A percentile compares a stretch with the other conserved stretches of the same genome.
These are phyloP conservation scores for Ambispora gerdemannii DNA, from an alignment of 192 early-diverging fungal species.

Conservation along the genomic window DNA sequence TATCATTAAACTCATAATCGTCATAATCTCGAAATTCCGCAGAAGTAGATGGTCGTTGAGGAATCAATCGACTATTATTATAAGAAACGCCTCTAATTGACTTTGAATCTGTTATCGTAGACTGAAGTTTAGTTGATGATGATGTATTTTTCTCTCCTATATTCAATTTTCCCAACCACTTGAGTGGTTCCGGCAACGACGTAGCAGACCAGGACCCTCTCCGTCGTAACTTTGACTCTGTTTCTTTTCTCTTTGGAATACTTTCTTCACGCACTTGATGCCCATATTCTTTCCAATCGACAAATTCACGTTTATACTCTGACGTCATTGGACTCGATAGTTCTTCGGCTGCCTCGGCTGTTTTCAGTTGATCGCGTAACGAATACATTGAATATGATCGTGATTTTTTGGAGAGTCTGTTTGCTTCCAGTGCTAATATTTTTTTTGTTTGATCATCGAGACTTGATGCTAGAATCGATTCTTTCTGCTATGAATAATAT, in stretches of 20 bases:
- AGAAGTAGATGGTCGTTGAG: not conserved
- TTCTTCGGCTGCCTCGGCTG: slow-evolving; percentile 7
- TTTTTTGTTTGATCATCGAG: slow-evolving; percentile 23
- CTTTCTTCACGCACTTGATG: not conserved
- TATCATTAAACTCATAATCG: not conserved
- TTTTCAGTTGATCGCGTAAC: slow-evolving; percentile 23
- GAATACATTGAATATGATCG: slow-evolving; percentile 29
- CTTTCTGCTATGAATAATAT: not conserved
- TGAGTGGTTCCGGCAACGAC: not conserved
- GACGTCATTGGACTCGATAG: slow-evolving; percentile 3
- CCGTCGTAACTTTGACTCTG: not conserved
- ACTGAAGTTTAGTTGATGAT: slow-evolving; percentile 3
- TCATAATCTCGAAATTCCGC: slow-evolving; percentile 21
- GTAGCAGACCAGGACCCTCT: slow-evolving; percentile 29
- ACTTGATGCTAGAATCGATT: not conserved
- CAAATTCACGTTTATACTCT: slow-evolving; percentile 23
- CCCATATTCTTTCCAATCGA: slow-evolving; percentile 27
- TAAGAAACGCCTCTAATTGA: not conserved
- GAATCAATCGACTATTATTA: not conserved
- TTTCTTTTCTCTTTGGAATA: not conserved
- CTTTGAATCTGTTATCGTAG: slow-evolving; percentile 5
- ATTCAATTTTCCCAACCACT: slow-evolving; percentile 8
- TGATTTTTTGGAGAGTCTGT: slow-evolving; percentile 26
- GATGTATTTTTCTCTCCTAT: not conserved
- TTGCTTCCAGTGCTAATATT: slow-evolving; percentile 19